phyloP scores from a whole-genome alignment of 1,284 basidiomycete genomes.

The Ustilago loliicola region DNA sequence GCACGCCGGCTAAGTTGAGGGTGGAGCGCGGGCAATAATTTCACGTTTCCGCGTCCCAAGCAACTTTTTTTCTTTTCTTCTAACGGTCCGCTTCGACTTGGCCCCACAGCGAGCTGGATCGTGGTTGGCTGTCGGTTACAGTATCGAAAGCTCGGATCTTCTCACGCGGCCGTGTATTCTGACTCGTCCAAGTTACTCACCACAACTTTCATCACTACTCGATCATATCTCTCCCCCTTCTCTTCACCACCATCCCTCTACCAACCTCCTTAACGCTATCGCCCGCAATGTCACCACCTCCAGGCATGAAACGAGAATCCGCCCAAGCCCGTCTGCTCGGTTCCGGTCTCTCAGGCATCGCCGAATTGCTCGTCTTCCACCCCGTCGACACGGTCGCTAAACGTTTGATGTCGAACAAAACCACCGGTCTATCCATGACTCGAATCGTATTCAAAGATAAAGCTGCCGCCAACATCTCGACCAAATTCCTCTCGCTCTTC shows the following conservation, averaged over 20 bases:
- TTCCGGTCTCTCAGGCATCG: slow-evolving; percentile 83
- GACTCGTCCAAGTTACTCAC: not conserved
- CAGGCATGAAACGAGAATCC: slow-evolving; percentile 76
- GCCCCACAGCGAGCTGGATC: no score
- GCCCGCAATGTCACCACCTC: slow-evolving; percentile 58
- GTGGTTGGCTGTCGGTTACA: not conserved
- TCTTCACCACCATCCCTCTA: slow-evolving; percentile 16
- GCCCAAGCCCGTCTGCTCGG: slow-evolving; percentile 90
- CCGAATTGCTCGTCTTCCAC: slow-evolving; percentile 81
- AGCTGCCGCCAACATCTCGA: slow-evolving; percentile 76
- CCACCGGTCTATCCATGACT: slow-evolving; percentile 73
- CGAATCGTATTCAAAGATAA: slow-evolving; percentile 88
- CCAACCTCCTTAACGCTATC: not conserved
- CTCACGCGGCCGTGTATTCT: slow-evolving; percentile 4
- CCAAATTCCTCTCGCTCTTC: slow-evolving; percentile 90
- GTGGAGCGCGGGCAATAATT: not conserved
- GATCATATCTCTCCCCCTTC: slow-evolving; percentile 3
- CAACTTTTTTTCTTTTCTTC: not conserved
- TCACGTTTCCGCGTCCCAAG: not conserved
- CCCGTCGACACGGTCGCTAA: slow-evolving; percentile 90
- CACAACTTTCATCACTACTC: not conserved
- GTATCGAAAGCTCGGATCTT: not conserved
- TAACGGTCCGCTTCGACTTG: not conserved
- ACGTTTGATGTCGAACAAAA: slow-evolving; percentile 91
- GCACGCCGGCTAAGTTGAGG: not conserved